phyloP scores from a whole-genome alignment of 495 filamentous ascomycete genomes.

The Penicillium flavigenum region DNA sequence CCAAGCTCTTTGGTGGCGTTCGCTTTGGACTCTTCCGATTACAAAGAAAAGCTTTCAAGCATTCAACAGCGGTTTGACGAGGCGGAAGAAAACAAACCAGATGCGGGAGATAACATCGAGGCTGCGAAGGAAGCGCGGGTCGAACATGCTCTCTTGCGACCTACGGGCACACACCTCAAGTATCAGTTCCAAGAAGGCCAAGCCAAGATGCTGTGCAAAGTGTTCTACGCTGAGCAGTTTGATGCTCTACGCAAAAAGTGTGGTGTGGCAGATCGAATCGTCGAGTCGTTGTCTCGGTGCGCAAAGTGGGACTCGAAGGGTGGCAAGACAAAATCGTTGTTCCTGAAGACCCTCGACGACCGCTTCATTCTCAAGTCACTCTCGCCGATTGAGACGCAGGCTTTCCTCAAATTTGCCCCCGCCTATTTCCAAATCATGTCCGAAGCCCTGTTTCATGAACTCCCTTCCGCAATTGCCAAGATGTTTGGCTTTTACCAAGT shows the following conservation, averaged over 20 bases:
- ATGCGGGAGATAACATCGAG: slow-evolving; percentile 25
- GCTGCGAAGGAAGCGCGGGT: slow-evolving; percentile 56
- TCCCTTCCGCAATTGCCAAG: slow-evolving; percentile 96
- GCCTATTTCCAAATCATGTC: slow-evolving; percentile 98
- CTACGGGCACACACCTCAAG: slow-evolving; percentile 86
- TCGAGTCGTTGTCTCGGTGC: slow-evolving; percentile 92
- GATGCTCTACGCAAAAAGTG: slow-evolving; percentile 92
- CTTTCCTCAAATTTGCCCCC: slow-evolving; percentile 91
- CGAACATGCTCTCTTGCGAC: slow-evolving; percentile 72
- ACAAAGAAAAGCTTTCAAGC: slow-evolving; percentile 70
- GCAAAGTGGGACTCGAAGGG: slow-evolving; percentile 98
- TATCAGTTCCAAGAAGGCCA: slow-evolving; percentile 91
- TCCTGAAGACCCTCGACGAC: slow-evolving; percentile 94
- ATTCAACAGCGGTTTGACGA: slow-evolving; percentile 63
- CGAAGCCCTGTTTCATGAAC: slow-evolving; percentile 90
- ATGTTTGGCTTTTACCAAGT: slow-evolving; percentile 99
- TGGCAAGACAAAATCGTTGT: slow-evolving; percentile 97
- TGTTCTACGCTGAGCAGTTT: slow-evolving; percentile 97
- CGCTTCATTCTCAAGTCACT: slow-evolving; percentile 90
- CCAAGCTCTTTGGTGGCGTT: slow-evolving; percentile 95
- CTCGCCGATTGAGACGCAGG: slow-evolving; percentile 83
- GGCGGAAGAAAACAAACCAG: slow-evolving; percentile 28
- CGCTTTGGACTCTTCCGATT: slow-evolving; percentile 81
- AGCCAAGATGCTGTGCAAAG: slow-evolving; percentile 93
- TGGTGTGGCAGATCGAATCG: slow-evolving; percentile 87